Evolutionary conservation across 2,329 filamentous ascomycete species (phyloP).

Genomic region (Elsinoe batatas): DNA sequence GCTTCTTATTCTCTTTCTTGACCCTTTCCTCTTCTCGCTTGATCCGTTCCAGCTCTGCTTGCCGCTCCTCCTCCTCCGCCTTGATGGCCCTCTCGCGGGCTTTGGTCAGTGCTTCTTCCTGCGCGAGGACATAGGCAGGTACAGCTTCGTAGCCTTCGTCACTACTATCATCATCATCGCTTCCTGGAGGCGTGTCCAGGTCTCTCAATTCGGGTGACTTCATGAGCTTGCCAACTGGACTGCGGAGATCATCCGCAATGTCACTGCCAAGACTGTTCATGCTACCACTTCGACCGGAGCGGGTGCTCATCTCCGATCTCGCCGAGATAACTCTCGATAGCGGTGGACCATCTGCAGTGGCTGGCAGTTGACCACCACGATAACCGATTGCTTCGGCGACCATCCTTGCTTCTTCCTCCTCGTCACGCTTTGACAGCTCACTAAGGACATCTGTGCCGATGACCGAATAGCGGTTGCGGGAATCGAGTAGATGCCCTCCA

Average conservation of each 20-base stretch:
- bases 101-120: conserved; percentile 26
- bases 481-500: conserved; percentile 45
- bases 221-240: conserved; percentile 19
- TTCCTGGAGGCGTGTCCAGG: conserved; percentile 21
- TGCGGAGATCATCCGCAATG: conserved; percentile 17
- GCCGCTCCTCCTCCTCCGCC: conserved; percentile 23
- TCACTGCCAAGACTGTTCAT: conserved; percentile 32
- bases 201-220: conserved; percentile 26
- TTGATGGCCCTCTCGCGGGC: conserved; percentile 27
- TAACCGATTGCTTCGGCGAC: conserved; percentile 33
- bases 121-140: conserved; percentile 22
- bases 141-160: conserved; percentile 17
- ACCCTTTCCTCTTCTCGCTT: conserved; percentile 18
- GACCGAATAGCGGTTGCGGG: conserved; percentile 38
- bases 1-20: conserved; percentile 14
- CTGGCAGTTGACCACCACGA: conserved; percentile 16
- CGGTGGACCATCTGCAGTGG: conserved; percentile 18
- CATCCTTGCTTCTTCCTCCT: conserved; percentile 29
- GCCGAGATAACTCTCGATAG: conserved; percentile 23
- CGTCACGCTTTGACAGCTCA: conserved; percentile 20
- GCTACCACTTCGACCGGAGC: conserved; percentile 38
- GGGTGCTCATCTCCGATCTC: conserved; percentile 18
- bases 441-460: conserved; percentile 23
- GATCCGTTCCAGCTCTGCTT: conserved; percentile 24
- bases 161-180: conserved; percentile 22